Base-by-base conservation (phyloP, 768 basidiomycete species). In the Tricholoma sp. region DNA sequence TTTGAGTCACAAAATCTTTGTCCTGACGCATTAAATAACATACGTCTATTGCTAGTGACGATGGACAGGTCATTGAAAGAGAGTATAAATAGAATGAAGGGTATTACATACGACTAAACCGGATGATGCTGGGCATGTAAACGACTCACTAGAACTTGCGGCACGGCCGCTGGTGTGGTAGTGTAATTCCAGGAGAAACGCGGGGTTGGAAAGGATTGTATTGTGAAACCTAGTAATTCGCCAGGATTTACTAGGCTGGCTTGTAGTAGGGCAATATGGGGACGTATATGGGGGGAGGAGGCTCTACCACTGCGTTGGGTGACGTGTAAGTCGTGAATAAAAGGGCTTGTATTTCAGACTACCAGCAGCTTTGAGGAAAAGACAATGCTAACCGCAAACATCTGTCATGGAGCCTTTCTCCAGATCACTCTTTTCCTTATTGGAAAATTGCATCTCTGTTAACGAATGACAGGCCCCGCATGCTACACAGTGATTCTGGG, bases 211-310 rank as follows among this genome's bases (percentile, higher is more conserved):
- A 37, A n/a, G 37, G 22, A 16, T 7, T 37, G 14, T 5, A 5
- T 16, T 5, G 14, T 7, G 24, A 18, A 29, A n/a, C 5, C 22
- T 11, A 10, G 21, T n/a, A 4, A 41, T 18, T 14, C n/a, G 51
- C 34, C 34, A 1, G 34, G 39, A 12, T n/a, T 54, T 37, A 39
- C 12, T 6, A 3, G 22, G 16, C 21, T 31, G 32, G 22, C 24
- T 22, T 32, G 27, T 54, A 58, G 1, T 37, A 11, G 16, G 47
- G 32, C 22, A 54, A 31, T 24, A 27, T 16, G 4, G 57, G 45
- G 5, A 58, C 31, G 35, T 58, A 54, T 16, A 49, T 34, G 4
- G 34, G 52, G 7, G 51, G 31, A 39, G 52, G 57, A 29, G n/a
- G 46, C 27, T 27, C 37, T 54, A 29, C 12, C 19, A 14, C 37